These are phyloP conservation scores for Didymellaceae sp. DNA, from an alignment of 2,329 filamentous ascomycete species.

Conservation along the genomic window DNA sequence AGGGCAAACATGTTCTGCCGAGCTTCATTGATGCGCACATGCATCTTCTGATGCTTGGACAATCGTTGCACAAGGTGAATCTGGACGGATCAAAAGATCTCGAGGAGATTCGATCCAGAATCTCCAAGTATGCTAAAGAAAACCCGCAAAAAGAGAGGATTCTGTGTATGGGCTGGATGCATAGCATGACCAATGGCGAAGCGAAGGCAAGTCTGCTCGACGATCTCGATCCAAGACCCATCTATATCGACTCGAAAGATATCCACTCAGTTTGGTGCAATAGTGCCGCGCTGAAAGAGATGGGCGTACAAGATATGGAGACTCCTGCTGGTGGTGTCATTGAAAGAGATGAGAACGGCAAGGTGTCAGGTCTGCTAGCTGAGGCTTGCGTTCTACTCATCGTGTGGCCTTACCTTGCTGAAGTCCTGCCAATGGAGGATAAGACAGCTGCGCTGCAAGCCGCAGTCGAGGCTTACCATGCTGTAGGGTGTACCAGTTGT, in stretches of 20 bases:
- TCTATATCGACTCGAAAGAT: conserved; percentile 65
- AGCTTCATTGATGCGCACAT: conserved; percentile 66
- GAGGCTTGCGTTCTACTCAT: conserved; percentile 62
- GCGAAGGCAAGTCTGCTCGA: conserved; percentile 60
- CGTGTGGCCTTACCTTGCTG: conserved; percentile 62
- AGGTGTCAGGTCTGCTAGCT: conserved; percentile 58
- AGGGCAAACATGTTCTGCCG: conserved; percentile 54
- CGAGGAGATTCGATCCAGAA: conserved; percentile 57
- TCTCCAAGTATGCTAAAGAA: conserved; percentile 54
- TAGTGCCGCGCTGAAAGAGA: conserved; percentile 58
- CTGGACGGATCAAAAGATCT: conserved; percentile 57
- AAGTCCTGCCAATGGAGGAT: conserved; percentile 57
- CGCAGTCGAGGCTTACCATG: conserved; percentile 58
- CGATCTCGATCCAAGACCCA: conserved; percentile 58
- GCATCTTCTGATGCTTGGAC: conserved; percentile 63
- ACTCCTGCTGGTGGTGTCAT: conserved; percentile 62
- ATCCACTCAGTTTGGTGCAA: conserved; percentile 65
- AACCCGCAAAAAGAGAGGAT: conserved; percentile 58
- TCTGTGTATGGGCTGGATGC: conserved; percentile 63
- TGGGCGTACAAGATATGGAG: conserved; percentile 56
- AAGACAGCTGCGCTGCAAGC: conserved; percentile 55
- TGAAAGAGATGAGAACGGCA: conserved; percentile 56
- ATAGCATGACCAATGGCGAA: conserved; percentile 60
- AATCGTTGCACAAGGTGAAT: conserved; percentile 60
- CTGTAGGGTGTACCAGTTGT: conserved; percentile 61